Evolutionary conservation across 768 basidiomycete genomes (phyloP).

Genomic region (Royoungia palumana): DNA sequence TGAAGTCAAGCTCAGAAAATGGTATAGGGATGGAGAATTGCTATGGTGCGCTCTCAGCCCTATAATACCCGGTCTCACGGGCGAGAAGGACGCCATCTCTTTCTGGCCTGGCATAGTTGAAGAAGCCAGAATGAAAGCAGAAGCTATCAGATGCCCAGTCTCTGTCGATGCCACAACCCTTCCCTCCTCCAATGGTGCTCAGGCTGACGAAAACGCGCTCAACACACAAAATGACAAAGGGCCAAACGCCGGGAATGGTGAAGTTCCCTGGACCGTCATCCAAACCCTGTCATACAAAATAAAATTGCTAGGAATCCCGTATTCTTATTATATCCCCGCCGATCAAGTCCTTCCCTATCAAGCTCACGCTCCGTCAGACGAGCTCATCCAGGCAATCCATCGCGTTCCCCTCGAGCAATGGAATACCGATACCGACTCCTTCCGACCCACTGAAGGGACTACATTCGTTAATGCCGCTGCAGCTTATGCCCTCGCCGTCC

Average conservation of each 20-base stretch:
- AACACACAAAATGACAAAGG: conserved; percentile 9
- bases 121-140: conserved; percentile 48
- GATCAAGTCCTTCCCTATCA: conserved; percentile 71
- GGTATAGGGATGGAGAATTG: conserved; percentile 67
- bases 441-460: conserved; percentile 43
- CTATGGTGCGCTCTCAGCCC: conserved; percentile 62
- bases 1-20: conserved; percentile 48
- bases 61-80: conserved; percentile 43
- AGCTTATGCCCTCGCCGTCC: conserved; percentile 67
- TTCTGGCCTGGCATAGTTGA: conserved; percentile 77
- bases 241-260: conserved; percentile 11
- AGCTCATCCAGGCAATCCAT: conserved; percentile 50
- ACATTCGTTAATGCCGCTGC: conserved; percentile 52
- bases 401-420: conserved; percentile 41
- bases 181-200: conserved; percentile 8
- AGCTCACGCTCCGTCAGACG: conserved; percentile 53
- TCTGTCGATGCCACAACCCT: neutral
- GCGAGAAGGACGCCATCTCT: conserved; percentile 44
- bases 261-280: conserved; percentile 52
- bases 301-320: conserved; percentile 58
- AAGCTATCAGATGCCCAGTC: conserved; percentile 34
- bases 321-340: conserved; percentile 48
- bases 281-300: conserved; percentile 67
- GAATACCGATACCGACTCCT: conserved; percentile 44
- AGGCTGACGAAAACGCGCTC: conserved; percentile 3